phyloP scores from a whole-genome alignment of 768 basidiomycete species.

The Suillus occidentalis region DNA sequence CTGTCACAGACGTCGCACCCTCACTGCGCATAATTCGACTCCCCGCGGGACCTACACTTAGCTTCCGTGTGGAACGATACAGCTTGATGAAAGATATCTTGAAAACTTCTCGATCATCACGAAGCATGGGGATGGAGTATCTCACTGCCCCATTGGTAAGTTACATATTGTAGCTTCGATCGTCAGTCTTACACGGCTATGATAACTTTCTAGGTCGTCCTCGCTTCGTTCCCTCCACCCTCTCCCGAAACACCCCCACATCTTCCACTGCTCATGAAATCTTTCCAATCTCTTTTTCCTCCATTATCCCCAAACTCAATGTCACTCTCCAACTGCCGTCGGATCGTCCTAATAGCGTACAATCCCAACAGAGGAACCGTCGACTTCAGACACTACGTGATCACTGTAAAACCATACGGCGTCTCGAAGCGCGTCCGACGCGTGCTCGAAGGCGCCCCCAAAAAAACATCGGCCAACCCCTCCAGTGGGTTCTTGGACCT shows the following conservation, averaged over 20 bases:
- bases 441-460: constrained; percentile 65
- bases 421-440: constrained; percentile 89
- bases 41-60: constrained; percentile 90
- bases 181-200: neutral
- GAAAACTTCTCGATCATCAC: constrained; percentile 61
- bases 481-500: constrained; percentile 65
- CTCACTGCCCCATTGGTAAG: constrained; percentile 88
- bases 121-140: constrained; percentile 85
- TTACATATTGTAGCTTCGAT: constrained; percentile 10
- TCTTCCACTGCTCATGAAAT: constrained; percentile 88
- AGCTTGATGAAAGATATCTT: constrained; percentile 85
- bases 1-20: constrained; percentile 81
- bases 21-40: constrained; percentile 85
- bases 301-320: constrained; percentile 82
- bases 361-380: constrained; percentile 82
- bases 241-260: constrained; percentile 78
- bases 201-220: constrained; percentile 66
- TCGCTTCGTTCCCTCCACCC: constrained; percentile 81
- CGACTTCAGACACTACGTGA: constrained; percentile 92
- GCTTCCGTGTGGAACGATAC: constrained; percentile 90
- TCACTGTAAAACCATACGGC: constrained; percentile 93
- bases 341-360: constrained; percentile 92
- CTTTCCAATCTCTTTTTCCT: constrained; percentile 96
- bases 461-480: constrained; percentile 24
- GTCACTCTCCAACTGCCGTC: constrained; percentile 84